Evolutionary conservation across 345 rosid species (phyloP).

Genomic region (Syzygium aqueum): DNA sequence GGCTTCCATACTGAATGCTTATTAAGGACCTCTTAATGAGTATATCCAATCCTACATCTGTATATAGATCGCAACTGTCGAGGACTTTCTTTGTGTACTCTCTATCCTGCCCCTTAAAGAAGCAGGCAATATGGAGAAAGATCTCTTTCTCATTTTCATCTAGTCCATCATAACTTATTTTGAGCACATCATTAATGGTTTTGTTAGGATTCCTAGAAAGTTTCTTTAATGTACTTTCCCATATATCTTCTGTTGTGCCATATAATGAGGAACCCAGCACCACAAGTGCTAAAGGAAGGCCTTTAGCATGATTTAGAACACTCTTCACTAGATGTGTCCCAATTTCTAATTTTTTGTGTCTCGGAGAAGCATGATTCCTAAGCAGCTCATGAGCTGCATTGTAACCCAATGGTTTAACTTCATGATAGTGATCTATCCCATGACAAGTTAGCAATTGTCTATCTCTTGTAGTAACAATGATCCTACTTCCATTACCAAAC

Average conservation of each 20-base stretch:
- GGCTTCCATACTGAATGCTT: background rate
- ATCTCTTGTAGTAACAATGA: background rate
- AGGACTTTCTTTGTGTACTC: background rate
- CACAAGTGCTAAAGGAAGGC: background rate
- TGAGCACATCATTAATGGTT: background rate
- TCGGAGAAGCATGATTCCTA: background rate
- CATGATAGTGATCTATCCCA: background rate
- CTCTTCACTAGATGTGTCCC: too few species aligned
- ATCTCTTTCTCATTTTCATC: background rate
- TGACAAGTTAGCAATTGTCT: too few species aligned
- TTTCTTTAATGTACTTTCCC: background rate
- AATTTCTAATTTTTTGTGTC: fast-evolving
- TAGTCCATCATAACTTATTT: background rate
- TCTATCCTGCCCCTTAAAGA: background rate
- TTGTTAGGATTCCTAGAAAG: background rate
- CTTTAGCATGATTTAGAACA: background rate
- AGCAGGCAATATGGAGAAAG: background rate
- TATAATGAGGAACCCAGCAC: background rate
- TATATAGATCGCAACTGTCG: fast-evolving
- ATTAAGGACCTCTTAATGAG: background rate
- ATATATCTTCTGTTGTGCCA: background rate
- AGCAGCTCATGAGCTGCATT: background rate
- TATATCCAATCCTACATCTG: fast-evolving
- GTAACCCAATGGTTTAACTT: background rate
- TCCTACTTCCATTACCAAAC: background rate